Evolutionary conservation across 2,329 filamentous ascomycete genomes (phyloP).

Genomic region (Calonectria multiphialidica): DNA sequence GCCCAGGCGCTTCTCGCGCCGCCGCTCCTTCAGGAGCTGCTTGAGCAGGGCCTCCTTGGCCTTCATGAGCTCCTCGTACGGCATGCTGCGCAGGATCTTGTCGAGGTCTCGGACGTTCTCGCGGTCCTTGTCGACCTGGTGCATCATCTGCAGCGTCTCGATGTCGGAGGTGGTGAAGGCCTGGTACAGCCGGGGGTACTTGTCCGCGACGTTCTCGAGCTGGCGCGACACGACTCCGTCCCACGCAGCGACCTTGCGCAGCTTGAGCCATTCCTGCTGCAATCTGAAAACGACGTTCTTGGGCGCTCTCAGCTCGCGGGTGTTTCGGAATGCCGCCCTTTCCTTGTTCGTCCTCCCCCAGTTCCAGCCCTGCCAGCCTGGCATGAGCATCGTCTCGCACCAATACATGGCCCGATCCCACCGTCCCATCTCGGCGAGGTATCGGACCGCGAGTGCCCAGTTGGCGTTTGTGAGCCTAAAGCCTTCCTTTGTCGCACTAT

Average conservation of each 20-base stretch:
- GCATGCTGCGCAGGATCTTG: slow-evolving; percentile 45
- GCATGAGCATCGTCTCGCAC: slow-evolving; percentile 85
- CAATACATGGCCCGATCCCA: slow-evolving; percentile 76
- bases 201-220: slow-evolving; percentile 52
- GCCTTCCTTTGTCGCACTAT: slow-evolving; percentile 71
- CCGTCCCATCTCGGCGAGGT: slow-evolving; percentile 71
- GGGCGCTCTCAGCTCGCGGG: slow-evolving; percentile 48
- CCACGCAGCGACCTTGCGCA: slow-evolving; percentile 63
- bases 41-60: slow-evolving; percentile 34
- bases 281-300: slow-evolving; percentile 60
- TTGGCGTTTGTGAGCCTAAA: slow-evolving; percentile 81
- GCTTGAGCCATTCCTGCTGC: slow-evolving; percentile 62
- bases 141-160: slow-evolving; percentile 43
- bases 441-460: slow-evolving; percentile 83
- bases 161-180: slow-evolving; percentile 53
- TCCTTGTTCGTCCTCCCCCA: slow-evolving; percentile 42
- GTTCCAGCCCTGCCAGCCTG: slow-evolving; percentile 81
- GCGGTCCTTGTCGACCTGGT: slow-evolving; percentile 32
- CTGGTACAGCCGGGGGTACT: slow-evolving; percentile 55
- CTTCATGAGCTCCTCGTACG: slow-evolving; percentile 46
- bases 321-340: slow-evolving; percentile 52
- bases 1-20: slow-evolving; percentile 34
- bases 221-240: slow-evolving; percentile 57
- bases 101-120: slow-evolving; percentile 45
- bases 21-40: slow-evolving; percentile 33